These are phyloP conservation scores for Mycena vulgaris DNA, from an alignment of 768 basidiomycete species.

Conservation along the genomic window DNA sequence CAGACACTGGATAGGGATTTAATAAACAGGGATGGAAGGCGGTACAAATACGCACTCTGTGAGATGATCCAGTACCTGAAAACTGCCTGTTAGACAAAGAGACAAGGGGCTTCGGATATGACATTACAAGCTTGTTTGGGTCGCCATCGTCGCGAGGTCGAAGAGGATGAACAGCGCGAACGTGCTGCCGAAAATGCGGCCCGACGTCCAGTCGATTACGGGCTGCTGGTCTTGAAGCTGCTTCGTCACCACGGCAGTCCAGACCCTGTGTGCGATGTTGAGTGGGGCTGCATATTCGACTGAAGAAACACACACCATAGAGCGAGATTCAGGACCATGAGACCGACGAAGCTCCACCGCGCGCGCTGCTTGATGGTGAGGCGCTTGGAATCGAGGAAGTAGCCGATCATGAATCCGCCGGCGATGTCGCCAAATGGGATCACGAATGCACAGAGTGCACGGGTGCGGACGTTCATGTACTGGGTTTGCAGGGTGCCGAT, in stretches of 20 bases:
- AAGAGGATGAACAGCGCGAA: constrained; percentile 50
- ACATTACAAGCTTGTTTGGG: constrained; percentile 41
- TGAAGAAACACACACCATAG: constrained; percentile 40
- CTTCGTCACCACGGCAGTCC: constrained; percentile 51
- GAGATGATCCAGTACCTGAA: constrained; percentile 53
- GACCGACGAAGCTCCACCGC: constrained; percentile 45
- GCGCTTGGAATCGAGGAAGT: constrained; percentile 48
- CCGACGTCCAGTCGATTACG: constrained; percentile 52
- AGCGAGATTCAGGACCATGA: constrained; percentile 49
- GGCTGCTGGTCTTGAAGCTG: constrained; percentile 48
- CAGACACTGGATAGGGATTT: constrained; percentile 43
- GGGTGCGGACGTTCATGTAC: constrained; percentile 50
- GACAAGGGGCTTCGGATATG: too few species aligned
- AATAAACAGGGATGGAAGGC: too few species aligned
- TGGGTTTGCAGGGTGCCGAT: constrained; percentile 53
- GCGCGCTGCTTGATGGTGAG: constrained; percentile 51
- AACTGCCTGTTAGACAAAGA: not conserved
- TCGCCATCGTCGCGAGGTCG: constrained; percentile 52
- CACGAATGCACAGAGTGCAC: constrained; percentile 48
- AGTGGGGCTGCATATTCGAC: not conserved
- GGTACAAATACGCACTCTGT: constrained; percentile 42
- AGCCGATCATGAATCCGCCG: constrained; percentile 46
- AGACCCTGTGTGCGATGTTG: constrained; percentile 40
- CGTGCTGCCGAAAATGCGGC: constrained; percentile 46
- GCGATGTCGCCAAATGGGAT: constrained; percentile 49